A percentile compares a stretch with the other conserved stretches of the same genome.
phyloP scores from a whole-genome alignment of 2,329 filamentous ascomycete species.

The Xylogone sp. region DNA sequence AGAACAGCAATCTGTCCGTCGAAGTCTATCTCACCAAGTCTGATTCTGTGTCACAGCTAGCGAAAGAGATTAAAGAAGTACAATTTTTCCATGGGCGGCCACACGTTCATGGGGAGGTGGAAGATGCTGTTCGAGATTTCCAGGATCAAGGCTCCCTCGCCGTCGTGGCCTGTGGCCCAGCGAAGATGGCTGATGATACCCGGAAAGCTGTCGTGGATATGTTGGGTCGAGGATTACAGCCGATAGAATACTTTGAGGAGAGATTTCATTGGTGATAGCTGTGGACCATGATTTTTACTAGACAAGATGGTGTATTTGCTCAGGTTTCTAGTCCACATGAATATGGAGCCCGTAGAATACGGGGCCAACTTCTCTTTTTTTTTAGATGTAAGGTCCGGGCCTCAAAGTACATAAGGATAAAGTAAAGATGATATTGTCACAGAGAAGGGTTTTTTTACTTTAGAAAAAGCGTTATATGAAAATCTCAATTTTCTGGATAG shows the following conservation, averaged over 20 bases:
- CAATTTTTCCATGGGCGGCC: conserved; percentile 27
- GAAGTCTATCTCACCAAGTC: conserved; percentile 33
- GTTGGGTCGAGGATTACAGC: conserved; percentile 3
- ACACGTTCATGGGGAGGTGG: conserved; percentile 19
- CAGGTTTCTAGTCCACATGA: too few relatives aligned
- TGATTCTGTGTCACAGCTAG: neutral
- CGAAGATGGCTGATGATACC: neutral
- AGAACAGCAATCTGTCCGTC: conserved; percentile 28
- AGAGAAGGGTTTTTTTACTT: too few relatives aligned
- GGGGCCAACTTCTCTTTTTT: too few relatives aligned
- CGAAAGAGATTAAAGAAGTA: conserved; percentile 11
- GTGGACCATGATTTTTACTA: too few relatives aligned
- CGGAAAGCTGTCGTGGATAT: neutral
- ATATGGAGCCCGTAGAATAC: too few relatives aligned
- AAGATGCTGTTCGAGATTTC: neutral
- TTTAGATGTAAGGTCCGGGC: too few relatives aligned
- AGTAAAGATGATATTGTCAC: too few relatives aligned
- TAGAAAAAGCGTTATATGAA: too few relatives aligned
- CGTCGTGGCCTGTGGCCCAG: neutral
- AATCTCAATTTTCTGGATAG: too few relatives aligned
- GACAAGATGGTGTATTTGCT: too few relatives aligned
- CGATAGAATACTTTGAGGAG: conserved; percentile 10
- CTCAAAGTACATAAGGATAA: too few relatives aligned
- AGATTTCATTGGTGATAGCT: conserved; percentile 11
- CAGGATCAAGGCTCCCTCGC: too few relatives aligned